A percentile compares a stretch with the other conserved stretches of the same genome.
Evolutionary conservation across 257 asterid species (phyloP).

Genomic region (Ajuga chamaepitys): DNA sequence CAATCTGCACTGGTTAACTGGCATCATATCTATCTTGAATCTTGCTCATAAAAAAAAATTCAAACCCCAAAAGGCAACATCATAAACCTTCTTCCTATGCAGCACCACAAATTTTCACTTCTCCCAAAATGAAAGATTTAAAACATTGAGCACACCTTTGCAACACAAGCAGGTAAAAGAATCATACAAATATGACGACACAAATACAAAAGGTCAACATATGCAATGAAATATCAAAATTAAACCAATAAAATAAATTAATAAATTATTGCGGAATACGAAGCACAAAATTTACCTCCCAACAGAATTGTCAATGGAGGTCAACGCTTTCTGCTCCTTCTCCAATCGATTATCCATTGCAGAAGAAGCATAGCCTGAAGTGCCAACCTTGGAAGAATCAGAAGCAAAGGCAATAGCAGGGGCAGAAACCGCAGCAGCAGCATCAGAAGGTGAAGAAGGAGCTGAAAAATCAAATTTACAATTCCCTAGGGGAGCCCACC

Average conservation of each 20-base stretch:
- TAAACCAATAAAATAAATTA: not conserved
- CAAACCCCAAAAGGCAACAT: not conserved
- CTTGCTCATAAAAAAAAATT: not conserved
- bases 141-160: not conserved
- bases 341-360: slow-evolving; percentile 21
- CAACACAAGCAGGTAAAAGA: not conserved
- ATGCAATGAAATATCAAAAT: not conserved
- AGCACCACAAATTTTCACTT: slow-evolving; percentile 8
- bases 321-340: slow-evolving; percentile 17
- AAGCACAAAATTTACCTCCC: slow-evolving; percentile 31
- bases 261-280: not conserved
- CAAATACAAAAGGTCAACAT: not conserved
- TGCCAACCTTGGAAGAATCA: slow-evolving; percentile 7
- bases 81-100: not conserved
- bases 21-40: no score
- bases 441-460: slow-evolving; percentile 48
- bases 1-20: no score
- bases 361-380: slow-evolving; percentile 16
- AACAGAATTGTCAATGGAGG: slow-evolving; percentile 10
- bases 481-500: slow-evolving; percentile 54
- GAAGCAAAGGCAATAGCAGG: slow-evolving; percentile 5
- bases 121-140: not conserved
- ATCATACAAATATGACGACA: not conserved
- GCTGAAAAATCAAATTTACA: slow-evolving; percentile 53
- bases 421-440: slow-evolving; percentile 9